phyloP scores from a whole-genome alignment of 2,329 filamentous ascomycete genomes.

The Chrysoporthe deuterocubensis region DNA sequence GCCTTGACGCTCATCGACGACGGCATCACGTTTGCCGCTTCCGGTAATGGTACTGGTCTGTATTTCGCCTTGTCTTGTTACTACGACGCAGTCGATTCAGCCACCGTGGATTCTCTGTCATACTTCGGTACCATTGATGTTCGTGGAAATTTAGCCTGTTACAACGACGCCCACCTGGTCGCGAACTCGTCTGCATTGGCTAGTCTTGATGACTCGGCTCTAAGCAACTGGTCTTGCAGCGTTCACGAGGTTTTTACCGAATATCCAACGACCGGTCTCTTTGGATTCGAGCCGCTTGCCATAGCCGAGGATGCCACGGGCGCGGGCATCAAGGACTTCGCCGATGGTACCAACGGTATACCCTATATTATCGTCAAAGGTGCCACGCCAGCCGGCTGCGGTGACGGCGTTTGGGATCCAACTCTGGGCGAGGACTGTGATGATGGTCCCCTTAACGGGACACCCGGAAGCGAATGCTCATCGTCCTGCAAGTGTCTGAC shows the following conservation, averaged over 20 bases:
- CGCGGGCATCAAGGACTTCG: conserved; percentile 40
- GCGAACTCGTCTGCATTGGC: conserved; percentile 40
- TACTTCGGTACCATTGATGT: conserved; percentile 46
- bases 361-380: conserved; percentile 49
- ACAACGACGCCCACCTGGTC: conserved; percentile 46
- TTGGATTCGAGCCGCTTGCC: conserved; percentile 45
- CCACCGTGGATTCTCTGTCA: conserved; percentile 35
- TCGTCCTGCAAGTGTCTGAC: conserved; percentile 43
- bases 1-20: conserved; percentile 44
- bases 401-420: conserved; percentile 42
- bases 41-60: conserved; percentile 41
- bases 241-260: conserved; percentile 46
- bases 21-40: conserved; percentile 42
- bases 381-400: conserved; percentile 45
- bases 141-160: conserved; percentile 44
- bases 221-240: conserved; percentile 48
- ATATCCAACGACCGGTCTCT: conserved; percentile 41
- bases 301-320: conserved; percentile 44
- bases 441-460: conserved; percentile 39
- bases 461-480: conserved; percentile 42
- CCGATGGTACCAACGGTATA: conserved; percentile 42
- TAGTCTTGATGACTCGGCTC: conserved; percentile 40
- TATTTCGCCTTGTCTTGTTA: conserved; percentile 50
- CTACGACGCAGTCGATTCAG: conserved; percentile 36
- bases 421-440: conserved; percentile 46